A percentile compares a stretch with the other conserved stretches of the same genome.
phyloP scores from a whole-genome alignment of 306 rosid species.

The Pachyrhizus erosus region DNA sequence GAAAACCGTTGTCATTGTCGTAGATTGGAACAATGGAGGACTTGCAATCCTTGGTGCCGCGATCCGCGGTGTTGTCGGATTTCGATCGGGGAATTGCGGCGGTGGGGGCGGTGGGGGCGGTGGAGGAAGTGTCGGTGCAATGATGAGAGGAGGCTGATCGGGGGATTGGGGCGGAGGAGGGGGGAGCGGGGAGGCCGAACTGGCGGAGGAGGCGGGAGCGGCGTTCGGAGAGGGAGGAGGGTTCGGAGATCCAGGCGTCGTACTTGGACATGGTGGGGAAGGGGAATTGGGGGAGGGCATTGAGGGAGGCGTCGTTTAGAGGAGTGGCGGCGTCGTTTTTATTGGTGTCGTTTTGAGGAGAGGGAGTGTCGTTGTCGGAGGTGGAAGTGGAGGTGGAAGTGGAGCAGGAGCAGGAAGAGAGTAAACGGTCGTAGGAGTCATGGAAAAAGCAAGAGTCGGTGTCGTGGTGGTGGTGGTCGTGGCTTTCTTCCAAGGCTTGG shows the following conservation, averaged over 20 bases:
- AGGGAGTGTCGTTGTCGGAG: constrained; percentile 62
- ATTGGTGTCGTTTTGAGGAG: constrained; percentile 43
- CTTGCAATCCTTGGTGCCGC: constrained; percentile 4
- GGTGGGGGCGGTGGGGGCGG: constrained; percentile 18
- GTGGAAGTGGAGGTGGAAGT: constrained; percentile 76
- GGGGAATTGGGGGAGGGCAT: constrained; percentile 61
- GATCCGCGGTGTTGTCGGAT: constrained; percentile 58
- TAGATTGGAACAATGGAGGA: constrained; percentile 43
- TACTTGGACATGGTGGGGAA: constrained; percentile 56
- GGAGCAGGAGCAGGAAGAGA: constrained; percentile 79
- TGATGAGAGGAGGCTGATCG: constrained; percentile 60
- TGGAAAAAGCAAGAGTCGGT: constrained; percentile 65
- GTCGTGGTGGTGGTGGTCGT: constrained; percentile 54
- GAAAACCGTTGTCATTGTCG: constrained; percentile 28
- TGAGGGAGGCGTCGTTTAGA: constrained; percentile 53
- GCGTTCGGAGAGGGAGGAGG: constrained; percentile 84
- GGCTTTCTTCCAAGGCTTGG: constrained; percentile 49
- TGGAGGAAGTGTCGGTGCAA: constrained; percentile 28
- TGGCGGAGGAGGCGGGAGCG: constrained; percentile 71
- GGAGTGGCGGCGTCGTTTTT: constrained; percentile 35
- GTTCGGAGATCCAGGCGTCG: constrained; percentile 86
- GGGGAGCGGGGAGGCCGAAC: constrained; percentile 66
- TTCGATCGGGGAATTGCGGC: constrained; percentile 55
- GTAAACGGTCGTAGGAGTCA: constrained; percentile 84
- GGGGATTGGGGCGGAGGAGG: constrained; percentile 20